Evolutionary conservation across 768 basidiomycete species (phyloP), one percentile per base, ranked within the genome.

Genomic region (Pisolithus orientalis): DNA sequence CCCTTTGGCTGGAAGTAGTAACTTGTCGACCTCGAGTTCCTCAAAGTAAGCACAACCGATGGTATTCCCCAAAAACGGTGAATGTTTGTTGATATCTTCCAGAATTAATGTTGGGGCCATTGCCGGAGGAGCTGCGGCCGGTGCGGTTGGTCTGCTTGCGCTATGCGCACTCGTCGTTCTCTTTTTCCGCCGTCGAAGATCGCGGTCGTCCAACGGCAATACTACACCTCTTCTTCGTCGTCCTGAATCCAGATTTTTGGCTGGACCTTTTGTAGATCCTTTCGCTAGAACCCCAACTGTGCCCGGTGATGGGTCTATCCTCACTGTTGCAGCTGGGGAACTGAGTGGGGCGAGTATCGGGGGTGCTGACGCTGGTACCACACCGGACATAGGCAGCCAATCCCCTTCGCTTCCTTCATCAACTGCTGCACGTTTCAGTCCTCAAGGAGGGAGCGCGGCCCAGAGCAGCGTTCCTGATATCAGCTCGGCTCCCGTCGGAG

Each of bases 81-180:
- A 28, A 25, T 50, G 10, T 16, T 7, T 28, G 5, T 6, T 39
- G 49, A 44, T n/a, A 21, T 28, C 39, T 13, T 17, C 21, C 11
- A 65, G 64, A n/a, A 38, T 11, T 13, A 53, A 55, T n/a, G 14
- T 59, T n/a, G 56, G 47, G 39, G 47, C 48, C 32, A 6, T 63
- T 8, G 59, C 39, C 17, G 63, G 63, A 0, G 57, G 57, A 34
- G 53, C 31, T 2, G 52, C 29, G n/a, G 64, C 59, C 16, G 63
- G 64, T n/a, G 55, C 13, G 31, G 16, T 49, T 13, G 57, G 55
- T 28, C 37, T 65, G 14, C 42, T 64, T 1, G 59, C 39, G 14
- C 50, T 65, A 2, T 17, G 57, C 50, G 56, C 10, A 7, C 39
- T 63, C n/a, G 49, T 28, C 2, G 29, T 55, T 0, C 51, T 53